Evolutionary conservation across 176 grass and related monocot genomes (phyloP).

Genomic region (Phragmites australis): DNA sequence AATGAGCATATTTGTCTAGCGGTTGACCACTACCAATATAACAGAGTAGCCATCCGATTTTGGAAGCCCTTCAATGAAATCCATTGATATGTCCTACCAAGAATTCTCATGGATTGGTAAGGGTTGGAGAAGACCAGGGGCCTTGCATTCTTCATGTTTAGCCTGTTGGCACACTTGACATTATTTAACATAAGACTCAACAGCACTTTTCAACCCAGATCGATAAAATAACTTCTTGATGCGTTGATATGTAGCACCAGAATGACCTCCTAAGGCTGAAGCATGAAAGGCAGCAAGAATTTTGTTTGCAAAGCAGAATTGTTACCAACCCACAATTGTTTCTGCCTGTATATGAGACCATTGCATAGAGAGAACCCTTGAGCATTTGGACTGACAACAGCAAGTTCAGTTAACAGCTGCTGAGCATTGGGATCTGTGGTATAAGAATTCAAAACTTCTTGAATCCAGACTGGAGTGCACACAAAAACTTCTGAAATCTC

Average conservation of each 20-base stretch:
- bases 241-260: background rate
- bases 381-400: background rate
- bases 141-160: too few species aligned
- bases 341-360: background rate
- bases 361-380: background rate
- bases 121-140: too few species aligned
- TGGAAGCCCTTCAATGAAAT: too few species aligned
- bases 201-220: too few species aligned
- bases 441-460: background rate
- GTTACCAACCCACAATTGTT: background rate
- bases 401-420: background rate
- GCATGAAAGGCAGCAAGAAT: background rate
- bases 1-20: too few species aligned
- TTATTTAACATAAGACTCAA: too few species aligned
- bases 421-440: background rate
- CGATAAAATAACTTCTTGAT: background rate
- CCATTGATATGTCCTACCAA: too few species aligned
- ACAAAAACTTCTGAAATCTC: background rate
- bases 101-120: too few species aligned
- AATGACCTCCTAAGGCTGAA: background rate
- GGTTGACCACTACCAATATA: too few species aligned
- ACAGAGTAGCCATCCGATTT: too few species aligned
- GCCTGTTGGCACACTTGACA: too few species aligned
- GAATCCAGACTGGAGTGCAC: background rate
- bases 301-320: background rate